Evolutionary conservation across 805 yeast species (phyloP).

Genomic region (Lachancea cidri): DNA sequence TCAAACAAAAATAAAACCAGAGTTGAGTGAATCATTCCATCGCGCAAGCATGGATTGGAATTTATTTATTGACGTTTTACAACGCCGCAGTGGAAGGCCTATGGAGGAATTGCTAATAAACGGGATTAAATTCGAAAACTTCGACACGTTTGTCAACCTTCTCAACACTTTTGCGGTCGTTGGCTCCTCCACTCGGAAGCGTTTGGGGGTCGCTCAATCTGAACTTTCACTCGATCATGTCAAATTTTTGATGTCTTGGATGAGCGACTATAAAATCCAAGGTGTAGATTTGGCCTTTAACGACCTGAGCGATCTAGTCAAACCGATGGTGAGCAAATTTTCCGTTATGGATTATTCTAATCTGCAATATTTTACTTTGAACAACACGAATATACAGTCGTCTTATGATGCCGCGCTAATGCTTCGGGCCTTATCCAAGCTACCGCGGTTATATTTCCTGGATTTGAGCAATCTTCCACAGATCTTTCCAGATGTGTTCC

Average conservation of each 20-base stretch:
- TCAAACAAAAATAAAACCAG: constrained; percentile 45
- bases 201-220: constrained; percentile 75
- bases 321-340: constrained; percentile 22
- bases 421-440: constrained; percentile 45
- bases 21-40: constrained; percentile 33
- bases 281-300: constrained; percentile 87
- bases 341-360: constrained; percentile 17
- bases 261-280: constrained; percentile 35
- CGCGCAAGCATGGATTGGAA: constrained; percentile 84
- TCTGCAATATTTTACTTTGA: constrained; percentile 53
- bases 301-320: constrained; percentile 42
- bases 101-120: constrained; percentile 73
- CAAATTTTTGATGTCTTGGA: constrained; percentile 53
- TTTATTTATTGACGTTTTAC: constrained; percentile 62
- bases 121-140: constrained; percentile 62
- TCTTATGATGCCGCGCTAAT: constrained; percentile 46
- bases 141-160: constrained; percentile 46
- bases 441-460: constrained; percentile 60
- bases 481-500: constrained; percentile 58
- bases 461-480: constrained; percentile 69
- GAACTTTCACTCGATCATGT: constrained; percentile 56
- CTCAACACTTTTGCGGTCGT: constrained; percentile 51
- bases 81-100: constrained; percentile 55
- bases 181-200: constrained; percentile 23
- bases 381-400: constrained; percentile 54